Conservation (phyloP, 805 yeast species). For the Brettanomyces naardenensis region DNA sequence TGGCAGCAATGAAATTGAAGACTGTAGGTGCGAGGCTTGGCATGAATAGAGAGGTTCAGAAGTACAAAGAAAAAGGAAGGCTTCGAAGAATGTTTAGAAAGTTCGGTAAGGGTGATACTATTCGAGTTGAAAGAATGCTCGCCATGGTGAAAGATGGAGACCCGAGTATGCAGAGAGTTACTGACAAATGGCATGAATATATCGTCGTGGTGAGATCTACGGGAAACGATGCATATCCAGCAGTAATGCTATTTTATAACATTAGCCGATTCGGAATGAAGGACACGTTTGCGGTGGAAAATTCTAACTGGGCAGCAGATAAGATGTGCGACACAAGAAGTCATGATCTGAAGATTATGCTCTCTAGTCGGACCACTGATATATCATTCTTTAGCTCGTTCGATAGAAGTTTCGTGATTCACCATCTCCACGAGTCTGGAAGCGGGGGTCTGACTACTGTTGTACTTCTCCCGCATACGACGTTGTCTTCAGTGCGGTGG, state of each 20-base stretch:
- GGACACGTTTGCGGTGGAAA: neutral
- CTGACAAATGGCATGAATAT: conserved; percentile 77
- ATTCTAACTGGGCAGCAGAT: conserved; percentile 2
- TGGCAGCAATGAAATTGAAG: too few species aligned
- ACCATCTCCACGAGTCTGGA: conserved; percentile 10
- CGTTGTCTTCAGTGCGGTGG: conserved; percentile 55
- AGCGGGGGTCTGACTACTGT: conserved; percentile 2
- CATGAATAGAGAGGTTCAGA: neutral
- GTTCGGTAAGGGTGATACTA: conserved; percentile 49
- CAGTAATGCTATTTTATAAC: conserved; percentile 57
- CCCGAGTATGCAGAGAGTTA: conserved; percentile 38
- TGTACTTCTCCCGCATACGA: conserved; percentile 50
- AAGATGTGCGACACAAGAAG: conserved; percentile 10
- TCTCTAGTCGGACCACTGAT: conserved; percentile 15
- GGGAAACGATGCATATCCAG: conserved; percentile 40
- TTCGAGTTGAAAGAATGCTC: conserved; percentile 61
- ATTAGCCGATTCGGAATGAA: conserved; percentile 16
- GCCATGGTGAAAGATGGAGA: conserved; percentile 32
- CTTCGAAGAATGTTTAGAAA: conserved; percentile 23
- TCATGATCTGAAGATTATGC: conserved; percentile 11
- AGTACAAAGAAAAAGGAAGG: neutral
- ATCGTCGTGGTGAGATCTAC: conserved; percentile 65
- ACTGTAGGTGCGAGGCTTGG: neutral
- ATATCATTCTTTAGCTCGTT: conserved; percentile 54
- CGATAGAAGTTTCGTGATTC: conserved; percentile 63